Evolutionary conservation across 306 rosid genomes (phyloP), one percentile per base, ranked within the genome.

Genomic region (Sindora glabra): DNA sequence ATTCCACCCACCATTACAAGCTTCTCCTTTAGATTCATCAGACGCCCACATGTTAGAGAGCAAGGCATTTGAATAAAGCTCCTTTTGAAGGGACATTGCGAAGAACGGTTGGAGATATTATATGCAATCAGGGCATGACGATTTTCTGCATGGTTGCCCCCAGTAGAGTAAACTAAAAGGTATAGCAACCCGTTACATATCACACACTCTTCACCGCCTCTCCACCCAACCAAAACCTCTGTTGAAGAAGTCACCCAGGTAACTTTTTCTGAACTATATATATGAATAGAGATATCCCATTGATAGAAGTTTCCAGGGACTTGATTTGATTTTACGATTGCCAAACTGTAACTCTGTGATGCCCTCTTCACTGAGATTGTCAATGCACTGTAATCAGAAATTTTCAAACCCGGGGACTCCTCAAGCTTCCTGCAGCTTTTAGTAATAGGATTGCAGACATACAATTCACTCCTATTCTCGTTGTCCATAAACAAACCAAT

Each of bases 1-100:
- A 94, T 85, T 48, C 99, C 99, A 56, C 99, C 99, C 47, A 94
- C 99, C 97, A 94, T 94, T 22, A 89, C 99, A 73, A 94, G 85
- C 82, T 79, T 83, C 65, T 86, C 97, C 79, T 77, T 84, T 70
- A 89, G 61, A 77, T 84, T 86, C 97, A 94, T 94, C 66, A 94
- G 71, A 2, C 99, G 89, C 40, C 97, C 99, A 26, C 99, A 94
- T 10, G 99, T 89, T 27, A 94, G 81, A 36, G 99, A 67, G 47
- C 90, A 89, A n/a, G 99, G 97, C 22, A 78, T 82, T 2, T 78
- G 71, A 47, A 94, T 76, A n/a, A 84, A 86, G 77, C 77, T 77
- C 62, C 63, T 74, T 42, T 64, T 72, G 84, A 94, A 71, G 74
- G 72, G 56, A 45, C 81, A 65, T 39, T 67, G 80, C n/a, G n/a